Evolutionary conservation across 495 filamentous ascomycete genomes (phyloP).

Genomic region (Lindgomyces ingoldianus): DNA sequence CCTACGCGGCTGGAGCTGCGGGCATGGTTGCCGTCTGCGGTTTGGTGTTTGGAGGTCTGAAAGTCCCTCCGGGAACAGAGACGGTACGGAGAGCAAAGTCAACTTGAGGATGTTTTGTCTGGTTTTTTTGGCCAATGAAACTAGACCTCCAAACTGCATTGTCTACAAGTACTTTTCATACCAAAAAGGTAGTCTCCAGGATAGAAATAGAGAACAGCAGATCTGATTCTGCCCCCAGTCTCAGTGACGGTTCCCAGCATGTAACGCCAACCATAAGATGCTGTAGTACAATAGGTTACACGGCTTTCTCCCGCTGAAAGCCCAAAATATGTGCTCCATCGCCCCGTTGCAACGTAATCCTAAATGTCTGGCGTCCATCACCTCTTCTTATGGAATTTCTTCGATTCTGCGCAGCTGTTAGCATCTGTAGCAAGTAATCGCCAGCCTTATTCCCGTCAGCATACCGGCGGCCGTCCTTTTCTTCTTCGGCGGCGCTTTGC

Average conservation of each 20-base stretch:
- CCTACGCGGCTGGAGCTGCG: constrained; percentile 75
- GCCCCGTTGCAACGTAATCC: no score
- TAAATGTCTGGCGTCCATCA: not conserved
- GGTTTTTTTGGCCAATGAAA: not conserved
- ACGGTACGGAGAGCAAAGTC: constrained; percentile 12
- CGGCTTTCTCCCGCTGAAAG: no score
- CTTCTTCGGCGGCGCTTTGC: constrained; percentile 92
- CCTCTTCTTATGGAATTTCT: constrained; percentile 34
- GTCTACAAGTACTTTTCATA: no score
- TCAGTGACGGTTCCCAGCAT: not conserved
- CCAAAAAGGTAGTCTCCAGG: no score
- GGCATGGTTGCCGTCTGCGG: constrained; percentile 74
- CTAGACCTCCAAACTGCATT: no score
- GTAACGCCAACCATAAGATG: not conserved
- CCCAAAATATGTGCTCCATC: no score
- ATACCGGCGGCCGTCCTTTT: constrained; percentile 70
- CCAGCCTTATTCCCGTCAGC: constrained; percentile 5
- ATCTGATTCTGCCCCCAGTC: not conserved
- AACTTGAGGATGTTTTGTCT: not conserved
- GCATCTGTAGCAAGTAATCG: not conserved
- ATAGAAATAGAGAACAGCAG: not conserved
- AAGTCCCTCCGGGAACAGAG: constrained; percentile 41
- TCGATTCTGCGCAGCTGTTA: constrained; percentile 29
- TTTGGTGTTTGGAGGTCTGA: constrained; percentile 70
- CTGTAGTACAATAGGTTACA: constrained; percentile 3